Evolutionary conservation across 495 filamentous ascomycete genomes (phyloP), one percentile per base, ranked within the genome.

Genomic region (Penicillium canariense): DNA sequence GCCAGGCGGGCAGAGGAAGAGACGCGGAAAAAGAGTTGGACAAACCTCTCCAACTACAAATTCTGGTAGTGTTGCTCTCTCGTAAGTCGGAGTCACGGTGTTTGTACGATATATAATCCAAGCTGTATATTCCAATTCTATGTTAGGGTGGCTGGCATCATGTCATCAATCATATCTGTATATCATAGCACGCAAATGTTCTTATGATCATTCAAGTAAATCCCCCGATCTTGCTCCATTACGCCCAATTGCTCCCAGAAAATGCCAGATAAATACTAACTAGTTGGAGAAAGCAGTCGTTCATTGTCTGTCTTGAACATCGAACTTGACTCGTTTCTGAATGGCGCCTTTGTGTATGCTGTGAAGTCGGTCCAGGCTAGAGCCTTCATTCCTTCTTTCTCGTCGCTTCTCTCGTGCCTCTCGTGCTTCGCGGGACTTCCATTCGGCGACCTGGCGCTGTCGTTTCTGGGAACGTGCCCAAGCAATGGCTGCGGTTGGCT

Each of bases 401-500:
- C 77, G 87, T 61, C 91, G 76, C 61, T 77, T 85, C 38, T 88
- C 84, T 32, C 91, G 79, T 18, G 91, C 92, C 69, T 97, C 93
- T 45, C 84, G 77, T 54, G 89, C 87, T 68, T 96, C 91, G 3
- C 93, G 78, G 50, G 79, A 85, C 63, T 81, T 84, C 78, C 93
- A 97, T 44, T 96, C 90, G 44, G 83, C 80, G 40, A 97, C 78
- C 70, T 97, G 93, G 69, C 87, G 85, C 61, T 83, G 81, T 54
- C 92, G 79, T 67, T 84, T 87, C 67, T 91, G 82, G 6, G 82
- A 78, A 50, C 93, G 78, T 23, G 84, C 84, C 68, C 89, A 86
- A 1, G 90, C 92, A 27, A 91, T 84, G 28, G 88, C 87, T 15
- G 91, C 80, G 8, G 91, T 97, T 0, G 93, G 93, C 57, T 84